phyloP scores from a whole-genome alignment of 352 stramenopile species.

The Phytophthora cactorum region DNA sequence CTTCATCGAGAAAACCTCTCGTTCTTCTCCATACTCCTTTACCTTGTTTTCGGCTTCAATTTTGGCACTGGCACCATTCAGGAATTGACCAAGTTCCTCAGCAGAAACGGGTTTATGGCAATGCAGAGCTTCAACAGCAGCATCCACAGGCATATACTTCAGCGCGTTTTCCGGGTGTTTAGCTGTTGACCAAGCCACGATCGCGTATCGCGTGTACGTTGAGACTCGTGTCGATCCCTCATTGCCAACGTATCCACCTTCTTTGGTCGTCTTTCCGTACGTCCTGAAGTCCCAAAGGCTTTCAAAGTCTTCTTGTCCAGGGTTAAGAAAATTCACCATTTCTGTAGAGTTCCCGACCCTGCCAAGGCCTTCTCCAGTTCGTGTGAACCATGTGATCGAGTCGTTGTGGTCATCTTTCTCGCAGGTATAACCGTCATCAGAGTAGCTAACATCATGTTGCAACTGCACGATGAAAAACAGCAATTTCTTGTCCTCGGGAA shows the following conservation, averaged over 20 bases:
- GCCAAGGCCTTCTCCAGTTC: no score
- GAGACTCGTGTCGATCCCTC: background rate
- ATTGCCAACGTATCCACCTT: constrained; percentile 3
- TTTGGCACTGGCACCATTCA: background rate
- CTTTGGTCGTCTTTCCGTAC: background rate
- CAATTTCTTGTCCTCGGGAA: no score
- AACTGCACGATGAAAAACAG: no score
- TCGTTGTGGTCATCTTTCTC: no score
- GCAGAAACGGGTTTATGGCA: background rate
- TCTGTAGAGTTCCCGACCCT: no score
- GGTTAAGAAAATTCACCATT: no score
- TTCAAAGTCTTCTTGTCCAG: background rate
- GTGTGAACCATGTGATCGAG: no score
- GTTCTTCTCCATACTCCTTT: background rate
- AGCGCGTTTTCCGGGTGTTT: constrained; percentile 3
- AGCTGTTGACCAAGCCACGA: background rate
- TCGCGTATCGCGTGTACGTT: constrained; percentile 8
- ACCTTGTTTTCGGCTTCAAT: background rate
- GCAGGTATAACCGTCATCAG: no score
- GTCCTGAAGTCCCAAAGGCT: background rate
- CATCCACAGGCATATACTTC: background rate
- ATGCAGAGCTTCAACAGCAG: background rate
- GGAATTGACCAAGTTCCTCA: background rate
- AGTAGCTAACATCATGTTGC: no score
- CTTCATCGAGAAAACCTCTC: background rate